These are phyloP conservation scores for Pythium coloratum DNA, from an alignment of 352 stramenopile genomes.

Conservation along the genomic window DNA sequence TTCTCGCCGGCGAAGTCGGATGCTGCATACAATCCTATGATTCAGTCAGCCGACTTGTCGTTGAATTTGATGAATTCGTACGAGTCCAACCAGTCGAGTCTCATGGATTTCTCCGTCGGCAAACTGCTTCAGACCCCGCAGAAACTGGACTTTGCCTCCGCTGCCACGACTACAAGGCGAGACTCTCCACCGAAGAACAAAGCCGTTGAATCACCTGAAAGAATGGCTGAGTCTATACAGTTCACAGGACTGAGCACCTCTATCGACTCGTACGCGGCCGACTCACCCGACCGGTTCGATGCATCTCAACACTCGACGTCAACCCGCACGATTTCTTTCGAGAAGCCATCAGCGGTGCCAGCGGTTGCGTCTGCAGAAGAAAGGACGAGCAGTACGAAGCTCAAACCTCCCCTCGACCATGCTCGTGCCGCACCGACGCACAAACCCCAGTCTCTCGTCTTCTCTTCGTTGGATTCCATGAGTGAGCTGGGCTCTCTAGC, in stretches of 20 bases:
- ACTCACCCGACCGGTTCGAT: not conserved
- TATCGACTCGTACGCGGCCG: not conserved
- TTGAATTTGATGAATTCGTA: conserved; percentile 32
- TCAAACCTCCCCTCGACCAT: not conserved
- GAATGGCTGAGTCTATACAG: not conserved
- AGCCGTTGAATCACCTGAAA: not conserved
- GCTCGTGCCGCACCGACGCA: not conserved
- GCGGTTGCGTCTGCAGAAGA: not conserved
- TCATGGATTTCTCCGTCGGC: conserved; percentile 20
- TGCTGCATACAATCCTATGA: not conserved
- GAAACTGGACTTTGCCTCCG: not conserved
- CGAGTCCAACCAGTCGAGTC: conserved; percentile 31
- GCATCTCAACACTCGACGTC: not conserved
- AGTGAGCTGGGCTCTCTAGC: conserved; percentile 20
- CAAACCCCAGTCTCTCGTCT: conserved; percentile 9
- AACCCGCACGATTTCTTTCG: conserved; percentile 10
- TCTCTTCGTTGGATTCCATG: conserved; percentile 25
- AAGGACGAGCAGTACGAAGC: not conserved
- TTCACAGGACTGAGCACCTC: not conserved
- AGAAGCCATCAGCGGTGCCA: not conserved
- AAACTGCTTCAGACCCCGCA: conserved; percentile 21
- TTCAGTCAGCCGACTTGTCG: conserved; percentile 19
- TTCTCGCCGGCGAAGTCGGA: conserved; percentile 9
- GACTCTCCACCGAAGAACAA: not conserved
- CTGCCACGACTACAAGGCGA: not conserved